Base-by-base conservation (phyloP, 768 basidiomycete genomes). In the Amyloporia xantha region DNA sequence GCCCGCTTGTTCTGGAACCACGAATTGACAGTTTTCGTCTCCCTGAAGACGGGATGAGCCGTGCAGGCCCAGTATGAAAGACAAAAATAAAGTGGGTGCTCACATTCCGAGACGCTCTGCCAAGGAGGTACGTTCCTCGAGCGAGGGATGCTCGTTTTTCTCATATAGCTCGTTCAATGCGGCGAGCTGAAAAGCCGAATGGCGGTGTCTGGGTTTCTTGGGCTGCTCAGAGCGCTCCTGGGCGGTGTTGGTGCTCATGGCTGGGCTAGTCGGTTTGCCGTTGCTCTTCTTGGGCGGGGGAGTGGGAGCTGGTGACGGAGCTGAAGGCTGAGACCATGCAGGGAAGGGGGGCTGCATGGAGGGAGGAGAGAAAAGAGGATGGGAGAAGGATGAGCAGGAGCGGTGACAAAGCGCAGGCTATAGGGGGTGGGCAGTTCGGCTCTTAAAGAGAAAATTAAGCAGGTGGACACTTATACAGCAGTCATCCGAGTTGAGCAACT, bases 1-100 rank as follows among this genome's bases (percentile, higher is more conserved):
- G 87, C 86, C 47, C 87, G 76, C 72, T 88, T 89, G 63, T 89
- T 89, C 69, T 89, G 86, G 67, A 89, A 90, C 83, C 85, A 89
- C 12, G 87, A 84, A 62, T 86, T 85, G 62, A 89, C 86, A 2
- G 84, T 86, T 75, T 89, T 89, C 65, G 79, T 81, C 63, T 88
- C 84, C 82, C 87, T 89, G 62, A 47, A 50, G 46, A 40, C 24
- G 30, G 43, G 41, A 40, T 52, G 46, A 59, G 55, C 47, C 42
- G n/a, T n/a, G n/a, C n/a, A n/a, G n/a, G n/a, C n/a, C n/a, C n/a
- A n/a, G n/a, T n/a, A n/a, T n/a, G n/a, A n/a, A n/a, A n/a, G n/a
- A n/a, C n/a, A n/a, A n/a, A n/a, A 33, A 15, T 15, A 15, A 25
- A 41, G 40, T n/a, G 20, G 44, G 20, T 15, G 74, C 86, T 64